Base-by-base conservation (phyloP, 495 filamentous ascomycete genomes). In the Xylaria scruposa region DNA sequence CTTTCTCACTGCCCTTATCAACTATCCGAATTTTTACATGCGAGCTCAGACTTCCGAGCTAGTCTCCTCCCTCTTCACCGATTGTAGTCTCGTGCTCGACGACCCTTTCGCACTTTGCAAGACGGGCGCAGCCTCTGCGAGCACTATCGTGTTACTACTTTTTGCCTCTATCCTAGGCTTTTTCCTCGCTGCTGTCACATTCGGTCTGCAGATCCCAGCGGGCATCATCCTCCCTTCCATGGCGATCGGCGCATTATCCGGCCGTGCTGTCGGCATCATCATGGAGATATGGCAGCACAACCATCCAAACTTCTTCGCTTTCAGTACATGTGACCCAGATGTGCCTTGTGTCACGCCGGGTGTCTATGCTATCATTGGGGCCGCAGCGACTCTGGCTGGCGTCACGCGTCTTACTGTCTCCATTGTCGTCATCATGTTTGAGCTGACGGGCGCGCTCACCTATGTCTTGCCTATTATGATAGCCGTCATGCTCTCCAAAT, bases 401-500 rank as follows among this genome's bases (percentile, higher is more conserved):
- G 93, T 96, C n/a, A 98, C 95, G 33, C 90, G 96, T 74, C 98
- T 99, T 93, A 99, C 96, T 13, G 88, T 91, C 9, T 98, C 95
- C 13, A 97, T 99, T 76, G 96, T 98, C 3, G 96, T 98, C 73
- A 98, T 99, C 82, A 98, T 97, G 93, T 99, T 98, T 74, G 96
- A 99, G 82, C 90, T 99, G 36, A 99, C 96, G 0, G 96, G 96
- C 33, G 97, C 96, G 0, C 84, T 99, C 17, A 97, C 95, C 0
- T 98, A 99, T 79, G 96, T 99, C 42, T 90, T 99, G 13, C 96
- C 96, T 24, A 98, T 99, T 78, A 99, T 99, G 96, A 92, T 99
- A 71, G 94, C 97, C n/a, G 96, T 99, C 71, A 97, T 99, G 95
- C 83, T 98, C 29, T 93, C 91, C 71, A 99, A 99, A 81, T 99